Base-by-base conservation (phyloP, 306 rosid species). In the Coriaria nepalensis region DNA sequence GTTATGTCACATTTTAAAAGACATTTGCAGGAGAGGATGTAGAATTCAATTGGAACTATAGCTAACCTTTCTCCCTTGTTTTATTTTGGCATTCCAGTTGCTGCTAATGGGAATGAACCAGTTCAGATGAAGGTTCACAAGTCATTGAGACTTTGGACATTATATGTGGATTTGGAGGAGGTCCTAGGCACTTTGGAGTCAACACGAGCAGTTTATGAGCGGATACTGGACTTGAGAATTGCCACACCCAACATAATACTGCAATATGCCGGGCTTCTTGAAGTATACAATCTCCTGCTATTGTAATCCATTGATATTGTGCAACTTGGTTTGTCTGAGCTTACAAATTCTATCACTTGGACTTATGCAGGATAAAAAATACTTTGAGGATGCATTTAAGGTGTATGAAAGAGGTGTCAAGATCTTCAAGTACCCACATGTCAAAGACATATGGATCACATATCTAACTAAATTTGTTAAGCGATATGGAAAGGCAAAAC, bases 381-480 rank as follows among this genome's bases (percentile, higher is more conserved):
- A 81, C 66, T 90, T 90, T 44, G 97, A 90, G 68, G 97, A 90
- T 68, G 95, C 97, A 34, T 90, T 90, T 78, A 90, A 84, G 71
- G 97, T 84, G 14, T 90, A 90, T 65, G 95, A 90, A 77, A 78
- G 93, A 60, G 97, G 97, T 3, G 94, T 86, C 47, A 82, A 84
- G 86, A 84, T 90, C 61, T 90, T 90, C 36, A 90, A 84, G 73
- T 90, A 84, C 57, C 97, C 93, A 0, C 95, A 90, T 66, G 97
- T 84, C 48, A 84, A 84, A 65, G 95, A 84, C 56, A 79, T 90
- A 66, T 84, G 97, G 97, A 78, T 84, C 34, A 78, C 97, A 35
- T 90, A 84, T 61, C 95, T 90, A 35, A 70, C 93, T 36, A 90
- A 84, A 66, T 81, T 84, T 67, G 93, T 90, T 12, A 78, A 84